These are phyloP conservation scores for Allodekkera sacchari DNA, from an alignment of 805 yeast genomes.

Conservation along the genomic window DNA sequence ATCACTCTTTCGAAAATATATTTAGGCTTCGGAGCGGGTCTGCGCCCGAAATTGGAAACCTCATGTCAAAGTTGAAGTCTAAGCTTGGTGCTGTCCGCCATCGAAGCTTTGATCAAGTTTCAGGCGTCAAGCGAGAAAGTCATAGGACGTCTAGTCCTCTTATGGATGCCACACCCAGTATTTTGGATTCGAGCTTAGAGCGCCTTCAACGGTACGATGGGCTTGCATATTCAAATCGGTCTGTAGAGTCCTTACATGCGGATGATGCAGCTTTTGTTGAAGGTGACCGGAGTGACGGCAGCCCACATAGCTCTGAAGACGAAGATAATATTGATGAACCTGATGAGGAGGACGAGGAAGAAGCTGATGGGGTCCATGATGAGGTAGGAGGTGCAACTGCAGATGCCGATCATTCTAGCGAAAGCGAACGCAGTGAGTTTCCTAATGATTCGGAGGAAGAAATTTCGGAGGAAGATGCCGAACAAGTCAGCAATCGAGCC, in stretches of 20 bases:
- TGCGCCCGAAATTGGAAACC: constrained; percentile 6
- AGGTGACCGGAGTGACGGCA: constrained; percentile 3
- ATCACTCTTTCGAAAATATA: constrained; percentile 15
- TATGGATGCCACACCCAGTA: not conserved
- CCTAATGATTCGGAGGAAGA: constrained; percentile 27
- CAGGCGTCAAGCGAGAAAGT: constrained; percentile 4
- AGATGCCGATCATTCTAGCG: not conserved
- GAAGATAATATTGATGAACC: not conserved
- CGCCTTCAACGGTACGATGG: constrained; percentile 1
- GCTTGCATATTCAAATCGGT: constrained; percentile 2
- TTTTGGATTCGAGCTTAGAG: not conserved
- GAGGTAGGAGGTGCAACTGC: constrained; percentile 15
- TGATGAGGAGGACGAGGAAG: constrained; percentile 7
- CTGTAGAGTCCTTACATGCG: not conserved
- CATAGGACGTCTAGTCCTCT: not conserved
- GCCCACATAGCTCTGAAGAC: constrained; percentile 20
- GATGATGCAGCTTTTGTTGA: constrained; percentile 4
- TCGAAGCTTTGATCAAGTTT: too few relatives aligned
- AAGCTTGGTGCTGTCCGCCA: too few relatives aligned
- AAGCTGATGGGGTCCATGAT: constrained; percentile 8
- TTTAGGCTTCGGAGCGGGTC: constrained; percentile 9
- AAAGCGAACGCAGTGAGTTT: not conserved
- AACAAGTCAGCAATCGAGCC: constrained; percentile 3
- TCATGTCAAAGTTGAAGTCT: constrained; percentile 14
- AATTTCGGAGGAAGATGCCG: constrained; percentile 5